Conservation (phyloP, 192 early-diverging fungal species). For the Coemansia sp. region DNA sequence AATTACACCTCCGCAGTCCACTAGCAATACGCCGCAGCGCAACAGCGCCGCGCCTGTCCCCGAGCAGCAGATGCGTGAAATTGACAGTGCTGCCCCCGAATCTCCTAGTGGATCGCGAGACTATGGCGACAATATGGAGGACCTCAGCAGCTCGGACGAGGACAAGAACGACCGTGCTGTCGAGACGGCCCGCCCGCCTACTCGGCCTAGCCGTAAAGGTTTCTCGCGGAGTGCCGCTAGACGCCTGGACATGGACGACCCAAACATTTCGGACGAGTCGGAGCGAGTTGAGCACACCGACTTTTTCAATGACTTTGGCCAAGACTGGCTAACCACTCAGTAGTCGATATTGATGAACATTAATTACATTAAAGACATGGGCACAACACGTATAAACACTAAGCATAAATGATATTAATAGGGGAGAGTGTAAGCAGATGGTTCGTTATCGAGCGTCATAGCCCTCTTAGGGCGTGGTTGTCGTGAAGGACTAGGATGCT, state of each 20-base stretch:
- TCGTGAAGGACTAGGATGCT: background rate
- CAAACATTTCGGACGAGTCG: slow-evolving; percentile 16
- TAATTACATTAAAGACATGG: background rate
- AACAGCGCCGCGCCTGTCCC: background rate
- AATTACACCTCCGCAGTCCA: slow-evolving; percentile 44
- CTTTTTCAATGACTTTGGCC: slow-evolving; percentile 41
- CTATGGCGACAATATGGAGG: background rate
- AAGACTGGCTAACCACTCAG: slow-evolving; percentile 26
- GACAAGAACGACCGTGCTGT: background rate
- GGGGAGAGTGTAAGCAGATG: background rate
- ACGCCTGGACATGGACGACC: background rate
- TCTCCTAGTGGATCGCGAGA: slow-evolving; percentile 15
- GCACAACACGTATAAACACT: background rate
- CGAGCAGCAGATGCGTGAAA: slow-evolving; percentile 9
- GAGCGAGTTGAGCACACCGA: slow-evolving; percentile 27
- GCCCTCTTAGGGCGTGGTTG: background rate
- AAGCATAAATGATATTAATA: background rate
- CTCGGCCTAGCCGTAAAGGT: background rate
- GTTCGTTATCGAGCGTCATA: background rate
- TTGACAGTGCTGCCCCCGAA: slow-evolving; percentile 47
- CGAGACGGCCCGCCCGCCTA: background rate
- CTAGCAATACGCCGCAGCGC: slow-evolving; percentile 38
- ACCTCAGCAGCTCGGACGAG: slow-evolving; percentile 2
- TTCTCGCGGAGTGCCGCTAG: background rate
- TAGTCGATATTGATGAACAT: slow-evolving; percentile 3